Evolutionary conservation across 208 protist genomes (phyloP).

Genomic region (Wallacemonas sp.): DNA sequence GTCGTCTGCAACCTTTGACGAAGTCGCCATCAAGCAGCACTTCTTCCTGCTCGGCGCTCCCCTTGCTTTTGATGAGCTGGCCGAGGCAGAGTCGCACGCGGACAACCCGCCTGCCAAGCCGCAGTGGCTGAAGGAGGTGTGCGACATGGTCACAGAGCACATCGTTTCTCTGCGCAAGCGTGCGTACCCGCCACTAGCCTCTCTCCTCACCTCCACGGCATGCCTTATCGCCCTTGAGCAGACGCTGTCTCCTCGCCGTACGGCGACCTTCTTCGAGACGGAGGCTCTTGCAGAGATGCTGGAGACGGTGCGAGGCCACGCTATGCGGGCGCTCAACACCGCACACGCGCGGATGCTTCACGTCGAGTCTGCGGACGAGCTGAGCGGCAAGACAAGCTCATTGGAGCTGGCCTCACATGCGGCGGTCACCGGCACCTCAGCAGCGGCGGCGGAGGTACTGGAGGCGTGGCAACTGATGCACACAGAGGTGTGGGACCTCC

Average conservation of each 20-base stretch:
- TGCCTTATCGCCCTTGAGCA: conserved; percentile 68
- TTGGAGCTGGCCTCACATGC: conserved; percentile 6
- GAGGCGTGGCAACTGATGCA: conserved; percentile 30
- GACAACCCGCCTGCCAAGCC: conserved; percentile 2
- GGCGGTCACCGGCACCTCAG: conserved; percentile 11
- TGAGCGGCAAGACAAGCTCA: neutral
- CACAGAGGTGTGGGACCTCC: conserved; percentile 44
- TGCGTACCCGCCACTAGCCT: conserved; percentile 30
- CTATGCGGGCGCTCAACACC: conserved; percentile 11
- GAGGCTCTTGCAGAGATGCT: conserved; percentile 14
- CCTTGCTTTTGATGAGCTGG: conserved; percentile 18
- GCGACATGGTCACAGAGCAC: conserved; percentile 20
- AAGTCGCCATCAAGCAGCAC: conserved; percentile 43
- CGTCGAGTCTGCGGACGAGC: neutral
- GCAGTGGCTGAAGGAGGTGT: conserved; percentile 21
- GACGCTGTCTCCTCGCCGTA: conserved; percentile 28
- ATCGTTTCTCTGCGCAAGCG: conserved; percentile 47
- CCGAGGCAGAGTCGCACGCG: too few species aligned
- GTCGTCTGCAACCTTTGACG: conserved; percentile 20
- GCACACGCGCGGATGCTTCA: neutral
- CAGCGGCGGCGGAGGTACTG: neutral
- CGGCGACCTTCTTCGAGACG: neutral
- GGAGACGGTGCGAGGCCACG: conserved; percentile 20
- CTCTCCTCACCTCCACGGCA: conserved; percentile 36
- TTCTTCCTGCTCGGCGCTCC: conserved; percentile 73